These are phyloP conservation scores for Neonectria coccinea DNA, from an alignment of 2,329 filamentous ascomycete genomes.

Conservation along the genomic window DNA sequence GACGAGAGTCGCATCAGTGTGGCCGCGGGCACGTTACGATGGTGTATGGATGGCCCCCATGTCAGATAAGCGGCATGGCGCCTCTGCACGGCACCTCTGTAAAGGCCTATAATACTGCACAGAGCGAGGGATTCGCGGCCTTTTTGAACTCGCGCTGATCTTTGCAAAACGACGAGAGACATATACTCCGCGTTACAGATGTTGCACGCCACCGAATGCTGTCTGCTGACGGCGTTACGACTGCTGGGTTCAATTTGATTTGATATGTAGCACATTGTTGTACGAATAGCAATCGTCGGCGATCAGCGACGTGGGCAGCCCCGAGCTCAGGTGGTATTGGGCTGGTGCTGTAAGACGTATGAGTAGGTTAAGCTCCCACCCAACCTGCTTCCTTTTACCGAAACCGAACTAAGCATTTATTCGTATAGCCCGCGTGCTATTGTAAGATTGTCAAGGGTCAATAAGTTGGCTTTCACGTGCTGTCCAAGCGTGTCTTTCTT, in stretches of 20 bases:
- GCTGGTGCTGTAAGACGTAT: slow-evolving; percentile 15
- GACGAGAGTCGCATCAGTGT: background rate
- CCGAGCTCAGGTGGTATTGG: slow-evolving; percentile 15
- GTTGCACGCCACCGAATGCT: background rate
- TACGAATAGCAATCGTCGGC: background rate
- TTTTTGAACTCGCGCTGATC: background rate
- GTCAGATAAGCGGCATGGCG: slow-evolving; percentile 21
- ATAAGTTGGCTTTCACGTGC: background rate
- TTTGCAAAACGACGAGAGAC: background rate
- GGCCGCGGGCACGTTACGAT: background rate
- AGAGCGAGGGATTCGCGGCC: background rate
- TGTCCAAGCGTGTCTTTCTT: background rate
- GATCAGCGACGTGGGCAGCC: slow-evolving; percentile 11
- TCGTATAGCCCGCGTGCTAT: background rate
- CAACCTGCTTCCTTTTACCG: background rate
- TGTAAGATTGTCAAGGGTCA: background rate
- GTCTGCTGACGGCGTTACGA: background rate
- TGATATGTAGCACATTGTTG: background rate
- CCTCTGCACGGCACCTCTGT: slow-evolving; percentile 3
- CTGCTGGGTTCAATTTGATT: background rate
- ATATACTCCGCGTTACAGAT: background rate
- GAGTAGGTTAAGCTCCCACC: slow-evolving; percentile 1
- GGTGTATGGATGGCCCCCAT: slow-evolving; percentile 11
- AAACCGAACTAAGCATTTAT: background rate
- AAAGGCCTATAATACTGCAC: background rate